A percentile compares a stretch with the other conserved stretches of the same genome.
Conservation (phyloP, 1,139 yeast species). For the Suhomyces terraborum region DNA sequence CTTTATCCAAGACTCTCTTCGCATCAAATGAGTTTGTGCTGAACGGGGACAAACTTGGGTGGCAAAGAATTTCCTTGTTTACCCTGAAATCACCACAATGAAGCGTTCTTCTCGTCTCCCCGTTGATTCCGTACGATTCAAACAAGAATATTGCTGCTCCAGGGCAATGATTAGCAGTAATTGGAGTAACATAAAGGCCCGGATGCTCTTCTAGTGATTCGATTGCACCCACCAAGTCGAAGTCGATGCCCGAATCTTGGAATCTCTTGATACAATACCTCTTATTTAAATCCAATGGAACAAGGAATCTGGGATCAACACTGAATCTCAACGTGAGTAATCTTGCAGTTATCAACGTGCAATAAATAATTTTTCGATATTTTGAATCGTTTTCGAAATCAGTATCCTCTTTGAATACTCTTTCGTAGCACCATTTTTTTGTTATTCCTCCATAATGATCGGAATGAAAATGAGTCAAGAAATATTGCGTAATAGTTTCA, state of each 20-base stretch:
- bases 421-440: conserved; percentile 65
- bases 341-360: conserved; percentile 68
- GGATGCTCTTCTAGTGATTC: conserved; percentile 24
- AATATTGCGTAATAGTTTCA: conserved; percentile 50
- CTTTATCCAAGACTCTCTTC: conserved; percentile 40
- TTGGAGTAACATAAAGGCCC: conserved; percentile 57
- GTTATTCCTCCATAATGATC: conserved; percentile 91
- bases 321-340: conserved; percentile 57
- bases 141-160: conserved; percentile 85
- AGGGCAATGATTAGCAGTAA: conserved; percentile 95
- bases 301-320: conserved; percentile 54
- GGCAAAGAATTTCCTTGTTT: conserved; percentile 43
- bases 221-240: conserved; percentile 4
- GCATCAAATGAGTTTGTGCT: conserved; percentile 25
- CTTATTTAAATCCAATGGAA: conserved; percentile 47
- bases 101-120: conserved; percentile 40
- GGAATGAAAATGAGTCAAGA: conserved; percentile 82
- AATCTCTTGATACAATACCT: conserved; percentile 33
- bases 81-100: conserved; percentile 96
- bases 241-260: background rate
- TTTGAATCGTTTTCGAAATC: conserved; percentile 46
- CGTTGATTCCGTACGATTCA: conserved; percentile 45
- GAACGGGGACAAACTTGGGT: conserved; percentile 34
- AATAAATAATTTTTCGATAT: conserved; percentile 52
- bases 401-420: conserved; percentile 34